Evolutionary conservation across 129 eudicot species (phyloP), one percentile per base, ranked within the genome.

Genomic region (Escallonia herrerae): DNA sequence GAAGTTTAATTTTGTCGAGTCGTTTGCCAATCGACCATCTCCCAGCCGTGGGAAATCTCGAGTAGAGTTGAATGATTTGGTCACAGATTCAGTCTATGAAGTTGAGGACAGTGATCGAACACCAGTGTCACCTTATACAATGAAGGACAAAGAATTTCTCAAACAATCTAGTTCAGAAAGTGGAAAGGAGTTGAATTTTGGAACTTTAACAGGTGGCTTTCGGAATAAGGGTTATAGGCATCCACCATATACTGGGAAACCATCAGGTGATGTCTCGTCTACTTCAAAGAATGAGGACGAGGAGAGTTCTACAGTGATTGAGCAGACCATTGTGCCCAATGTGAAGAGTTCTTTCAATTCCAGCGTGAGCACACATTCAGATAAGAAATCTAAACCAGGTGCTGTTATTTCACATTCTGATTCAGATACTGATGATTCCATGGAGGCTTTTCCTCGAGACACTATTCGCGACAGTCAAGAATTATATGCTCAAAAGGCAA

Each of bases 161-260:
- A 22, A 22, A 22, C 33, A 22, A 22, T 22, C 80, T 10, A 68
- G 56, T 66, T 60, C 77, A 41, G 81, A 80, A 51, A 66, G 48
- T 8, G 89, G 72, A 42, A 65, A 60, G 33, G 79, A 72, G 66
- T 68, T 91, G 67, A 83, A 76, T 10, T 82, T 83, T 55, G 89
- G 82, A 57, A 67, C 82, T 42, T 75, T 91, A 74, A 79, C 83
- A 12, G 98, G 95, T 66, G 95, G 96, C 62, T 46, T 69, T 66
- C 83, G 87, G 38, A 80, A 91, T 62, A 91, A 81, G 74, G 65
- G 86, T 13, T 62, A 83, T 67, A 41, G 15, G 22, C 72, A 39
- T 70, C 84, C 79, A 14, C 78, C 86, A 2, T 77, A 78, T 71
- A 61, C 60, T 5, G 79, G 69, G 47, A 77, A 58, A 41, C 63